Base-by-base conservation (phyloP, 345 rosid genomes). In the Hibiscus trionum region DNA sequence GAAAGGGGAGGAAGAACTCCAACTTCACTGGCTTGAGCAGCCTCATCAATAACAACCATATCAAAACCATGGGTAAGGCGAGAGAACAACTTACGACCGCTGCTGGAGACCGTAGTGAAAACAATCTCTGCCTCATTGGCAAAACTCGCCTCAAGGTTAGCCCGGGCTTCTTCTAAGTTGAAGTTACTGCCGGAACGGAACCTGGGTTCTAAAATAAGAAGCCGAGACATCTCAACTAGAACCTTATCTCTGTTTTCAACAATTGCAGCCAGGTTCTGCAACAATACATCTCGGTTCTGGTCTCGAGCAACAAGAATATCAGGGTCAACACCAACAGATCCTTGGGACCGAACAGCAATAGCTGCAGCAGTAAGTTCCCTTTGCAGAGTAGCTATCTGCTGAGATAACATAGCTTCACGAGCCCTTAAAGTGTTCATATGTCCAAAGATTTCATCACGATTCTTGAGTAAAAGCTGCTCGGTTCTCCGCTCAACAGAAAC, bases 71-170 rank as follows among this genome's bases (percentile, higher is more conserved):
- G 99, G 24, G 93, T 88, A 42, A 95, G 93, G 67, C 98, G 97
- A 76, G 97, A 88, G 83, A 95, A 95, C 81, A 95, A 75, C 77
- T 95, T 95, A 44, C 97, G 93, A 46, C 99, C 97, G 81, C 99
- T 95, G 82, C 99, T 95, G 55, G 99, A 95, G 63, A 95, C 99
- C 14, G 99, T 95, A 26, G 99, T 95, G 81, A 95, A 95, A 76
- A 95, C 99, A 82, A 95, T 92, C 86, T 95, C 99, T 68, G 99
- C 99, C 83, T 95, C 99, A 52, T 95, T 95, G 44, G 99, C 99
- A 73, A 90, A 95, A 80, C 99, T 95, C 58, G 97, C 99, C 80
- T 95, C 99, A 49, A 95, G 94, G 84, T 86, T 88, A 52, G 96
- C 89, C 2, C 97, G 97, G 64, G 99, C 99, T 83, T 95, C 99